Percentiles rank a stretch among this genome's conserved stretches.
phyloP scores from a whole-genome alignment of 352 stramenopile species.

The Aphanomyces euteiches region DNA sequence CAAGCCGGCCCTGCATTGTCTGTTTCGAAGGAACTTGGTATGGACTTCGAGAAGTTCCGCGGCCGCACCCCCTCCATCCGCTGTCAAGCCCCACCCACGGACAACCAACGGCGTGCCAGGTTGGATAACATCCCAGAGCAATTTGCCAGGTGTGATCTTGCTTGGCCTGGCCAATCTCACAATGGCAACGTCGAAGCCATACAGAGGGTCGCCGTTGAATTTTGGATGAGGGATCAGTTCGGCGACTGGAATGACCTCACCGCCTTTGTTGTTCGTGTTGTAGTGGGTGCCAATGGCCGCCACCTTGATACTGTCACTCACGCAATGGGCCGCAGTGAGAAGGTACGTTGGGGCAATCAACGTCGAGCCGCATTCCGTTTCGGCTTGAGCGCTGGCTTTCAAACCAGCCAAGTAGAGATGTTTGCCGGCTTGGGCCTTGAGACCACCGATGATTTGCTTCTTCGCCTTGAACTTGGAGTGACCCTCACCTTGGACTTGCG shows the following conservation, averaged over 20 bases:
- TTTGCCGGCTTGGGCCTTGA: background rate
- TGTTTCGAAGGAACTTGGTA: slow-evolving; percentile 44
- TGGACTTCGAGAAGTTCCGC: slow-evolving; percentile 42
- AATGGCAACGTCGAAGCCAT: slow-evolving; percentile 54
- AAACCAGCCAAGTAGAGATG: slow-evolving; percentile 49
- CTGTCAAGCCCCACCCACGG: slow-evolving; percentile 31
- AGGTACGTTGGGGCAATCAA: slow-evolving; percentile 65
- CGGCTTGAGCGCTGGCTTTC: slow-evolving; percentile 36
- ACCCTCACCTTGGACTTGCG: background rate
- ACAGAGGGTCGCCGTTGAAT: slow-evolving; percentile 40
- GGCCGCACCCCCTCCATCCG: slow-evolving; percentile 32
- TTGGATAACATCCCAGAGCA: slow-evolving; percentile 38
- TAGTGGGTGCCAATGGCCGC: slow-evolving; percentile 57
- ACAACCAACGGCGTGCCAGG: slow-evolving; percentile 44
- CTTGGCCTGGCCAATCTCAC: slow-evolving; percentile 44
- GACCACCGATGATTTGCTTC: background rate
- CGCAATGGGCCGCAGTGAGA: slow-evolving; percentile 60
- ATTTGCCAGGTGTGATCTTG: slow-evolving; percentile 38
- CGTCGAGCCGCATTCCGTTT: slow-evolving; percentile 51
- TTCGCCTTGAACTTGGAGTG: background rate
- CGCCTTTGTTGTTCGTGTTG: slow-evolving; percentile 39
- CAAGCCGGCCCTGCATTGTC: slow-evolving; percentile 36
- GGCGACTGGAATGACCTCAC: slow-evolving; percentile 48
- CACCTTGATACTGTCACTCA: slow-evolving; percentile 37
- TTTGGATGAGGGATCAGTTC: slow-evolving; percentile 49